A percentile compares a stretch with the other conserved stretches of the same genome.
Evolutionary conservation across 768 basidiomycete genomes (phyloP).

Genomic region (Xerocomellus amylosporus): DNA sequence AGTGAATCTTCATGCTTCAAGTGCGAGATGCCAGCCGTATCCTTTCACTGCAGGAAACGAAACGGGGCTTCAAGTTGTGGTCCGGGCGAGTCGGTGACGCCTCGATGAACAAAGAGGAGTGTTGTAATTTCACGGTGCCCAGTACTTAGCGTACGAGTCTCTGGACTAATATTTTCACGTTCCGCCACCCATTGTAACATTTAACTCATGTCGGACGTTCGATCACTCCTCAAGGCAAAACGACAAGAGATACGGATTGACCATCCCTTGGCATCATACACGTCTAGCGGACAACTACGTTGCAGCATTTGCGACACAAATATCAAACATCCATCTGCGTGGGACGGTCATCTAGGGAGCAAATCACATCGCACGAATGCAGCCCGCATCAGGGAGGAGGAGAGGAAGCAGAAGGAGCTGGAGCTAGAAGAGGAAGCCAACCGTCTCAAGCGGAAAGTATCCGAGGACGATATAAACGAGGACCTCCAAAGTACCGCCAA

Average conservation of each 20-base stretch:
- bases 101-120: no score
- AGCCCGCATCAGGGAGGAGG: conserved; percentile 55
- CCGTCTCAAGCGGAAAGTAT: conserved; percentile 34
- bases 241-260: conserved; percentile 68
- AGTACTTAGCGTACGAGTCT: no score
- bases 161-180: background rate
- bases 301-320: conserved; percentile 60
- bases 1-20: no score
- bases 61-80: no score
- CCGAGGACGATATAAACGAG: conserved; percentile 25
- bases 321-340: conserved; percentile 78
- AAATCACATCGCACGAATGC: conserved; percentile 73
- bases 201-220: conserved; percentile 67
- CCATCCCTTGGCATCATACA: conserved; percentile 75
- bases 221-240: conserved; percentile 80
- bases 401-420: conserved; percentile 40
- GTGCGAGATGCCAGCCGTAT: no score
- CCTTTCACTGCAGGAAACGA: no score
- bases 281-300: conserved; percentile 59
- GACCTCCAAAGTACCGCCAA: conserved; percentile 27
- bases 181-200: background rate
- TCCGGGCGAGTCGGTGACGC: no score
- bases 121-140: no score
- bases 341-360: conserved; percentile 84
- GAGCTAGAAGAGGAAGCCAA: conserved; percentile 36